phyloP scores from a whole-genome alignment of 2,329 filamentous ascomycete species.

The Nemania bipapillata region DNA sequence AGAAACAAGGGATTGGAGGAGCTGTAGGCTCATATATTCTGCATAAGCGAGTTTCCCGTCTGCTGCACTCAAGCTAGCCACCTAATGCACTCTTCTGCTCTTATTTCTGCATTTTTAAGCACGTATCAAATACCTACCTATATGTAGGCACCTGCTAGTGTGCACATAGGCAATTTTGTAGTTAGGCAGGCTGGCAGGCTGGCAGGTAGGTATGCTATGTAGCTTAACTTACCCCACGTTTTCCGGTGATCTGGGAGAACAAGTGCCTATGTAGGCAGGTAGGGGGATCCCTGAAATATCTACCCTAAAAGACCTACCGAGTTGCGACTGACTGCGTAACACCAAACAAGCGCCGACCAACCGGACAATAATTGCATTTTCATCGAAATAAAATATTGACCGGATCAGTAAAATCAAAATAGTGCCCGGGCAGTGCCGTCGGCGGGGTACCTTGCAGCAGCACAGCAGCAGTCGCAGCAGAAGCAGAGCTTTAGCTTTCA shows the following conservation, averaged over 20 bases:
- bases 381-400: not conserved
- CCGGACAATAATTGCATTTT: conserved; percentile 2
- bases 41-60: conserved; percentile 13
- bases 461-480: conserved; percentile 10
- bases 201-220: not conserved
- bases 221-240: conserved; percentile 25
- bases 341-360: not conserved
- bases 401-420: not conserved
- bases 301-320: not conserved
- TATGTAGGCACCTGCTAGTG: too few relatives aligned
- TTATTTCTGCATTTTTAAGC: not conserved
- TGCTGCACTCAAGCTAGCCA: not conserved
- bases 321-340: not conserved
- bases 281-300: not conserved
- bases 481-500: not conserved
- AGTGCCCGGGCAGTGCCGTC: conserved; percentile 10
- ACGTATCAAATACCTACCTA: not conserved
- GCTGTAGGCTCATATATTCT: not conserved
- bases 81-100: not conserved
- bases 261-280: too few relatives aligned
- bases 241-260: conserved; percentile 18
- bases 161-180: not conserved
- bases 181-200: not conserved
- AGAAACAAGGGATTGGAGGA: not conserved
- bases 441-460: conserved; percentile 33